These are phyloP conservation scores for Solanum infundibuliforme DNA, from an alignment of 257 asterid genomes.

Conservation along the genomic window DNA sequence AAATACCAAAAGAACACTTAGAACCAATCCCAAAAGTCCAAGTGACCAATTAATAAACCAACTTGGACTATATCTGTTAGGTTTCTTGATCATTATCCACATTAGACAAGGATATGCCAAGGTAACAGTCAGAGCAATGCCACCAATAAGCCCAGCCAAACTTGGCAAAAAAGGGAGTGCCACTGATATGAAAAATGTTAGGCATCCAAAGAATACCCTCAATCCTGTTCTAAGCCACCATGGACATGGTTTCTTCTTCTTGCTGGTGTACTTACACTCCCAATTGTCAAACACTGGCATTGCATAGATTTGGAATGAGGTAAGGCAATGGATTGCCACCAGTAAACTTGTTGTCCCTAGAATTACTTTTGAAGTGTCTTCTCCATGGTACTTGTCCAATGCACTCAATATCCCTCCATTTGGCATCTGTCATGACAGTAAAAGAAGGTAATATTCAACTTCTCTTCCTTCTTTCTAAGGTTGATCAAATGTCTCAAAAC, in stretches of 20 bases:
- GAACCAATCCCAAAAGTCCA: conserved; percentile 52
- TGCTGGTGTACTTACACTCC: conserved; percentile 77
- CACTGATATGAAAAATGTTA: conserved; percentile 63
- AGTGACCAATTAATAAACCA: conserved; percentile 75
- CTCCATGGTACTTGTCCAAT: conserved; percentile 47
- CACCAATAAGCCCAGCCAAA: conserved; percentile 76
- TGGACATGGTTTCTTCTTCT: conserved; percentile 57
- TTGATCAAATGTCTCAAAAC: neutral
- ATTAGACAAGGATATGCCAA: conserved; percentile 85
- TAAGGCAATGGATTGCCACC: conserved; percentile 59
- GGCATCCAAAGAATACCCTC: conserved; percentile 62
- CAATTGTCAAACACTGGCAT: conserved; percentile 90
- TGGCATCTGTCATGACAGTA: conserved; percentile 42
- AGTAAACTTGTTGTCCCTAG: conserved; percentile 51
- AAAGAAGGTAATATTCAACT: neutral
- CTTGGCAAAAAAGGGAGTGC: conserved; percentile 73
- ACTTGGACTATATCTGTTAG: conserved; percentile 28
- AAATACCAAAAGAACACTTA: conserved; percentile 47
- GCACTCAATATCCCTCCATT: conserved; percentile 72
- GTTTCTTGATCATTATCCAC: conserved; percentile 66
- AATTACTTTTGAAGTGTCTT: conserved; percentile 37
- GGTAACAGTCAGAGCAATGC: conserved; percentile 68
- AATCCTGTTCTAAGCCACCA: conserved; percentile 61
- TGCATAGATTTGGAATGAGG: conserved; percentile 86
- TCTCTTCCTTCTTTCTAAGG: neutral